Conservation (phyloP, 805 yeast species). For the Candida fluviatilis region DNA sequence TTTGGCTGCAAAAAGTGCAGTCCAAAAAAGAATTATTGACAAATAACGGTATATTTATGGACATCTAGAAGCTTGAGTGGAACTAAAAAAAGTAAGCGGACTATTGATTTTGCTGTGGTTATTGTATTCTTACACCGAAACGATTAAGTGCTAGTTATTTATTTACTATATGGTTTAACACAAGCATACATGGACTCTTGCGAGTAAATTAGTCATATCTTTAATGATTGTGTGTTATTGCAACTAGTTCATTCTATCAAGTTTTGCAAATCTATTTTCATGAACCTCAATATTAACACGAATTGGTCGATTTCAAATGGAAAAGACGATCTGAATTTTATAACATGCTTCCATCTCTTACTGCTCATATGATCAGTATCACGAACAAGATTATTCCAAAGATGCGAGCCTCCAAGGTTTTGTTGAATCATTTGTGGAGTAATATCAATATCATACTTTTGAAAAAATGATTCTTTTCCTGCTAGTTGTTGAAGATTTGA, state of each 20-base stretch:
- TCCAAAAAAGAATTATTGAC: too few species aligned
- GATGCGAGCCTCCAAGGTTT: slow-evolving; percentile 34
- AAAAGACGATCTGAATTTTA: slow-evolving; percentile 32
- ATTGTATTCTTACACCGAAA: too few species aligned
- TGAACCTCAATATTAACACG: slow-evolving; percentile 30
- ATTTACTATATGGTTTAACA: too few species aligned
- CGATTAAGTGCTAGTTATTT: too few species aligned
- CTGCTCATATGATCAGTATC: slow-evolving; percentile 29
- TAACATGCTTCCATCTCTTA: slow-evolving; percentile 40
- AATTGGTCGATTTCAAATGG: slow-evolving; percentile 39
- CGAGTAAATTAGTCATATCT: too few species aligned
- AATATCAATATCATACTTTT: slow-evolving; percentile 17
- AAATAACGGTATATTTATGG: too few species aligned
- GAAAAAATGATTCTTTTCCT: slow-evolving; percentile 10
- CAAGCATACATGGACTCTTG: too few species aligned
- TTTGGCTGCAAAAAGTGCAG: background rate
- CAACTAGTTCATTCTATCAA: too few species aligned
- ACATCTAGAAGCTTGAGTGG: too few species aligned
- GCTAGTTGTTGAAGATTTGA: slow-evolving; percentile 18
- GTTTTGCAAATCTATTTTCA: slow-evolving; percentile 21
- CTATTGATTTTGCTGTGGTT: too few species aligned
- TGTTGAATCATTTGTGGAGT: slow-evolving; percentile 13
- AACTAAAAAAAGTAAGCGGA: too few species aligned
- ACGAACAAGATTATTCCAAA: slow-evolving; percentile 36
- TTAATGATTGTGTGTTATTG: too few species aligned